Conservation (phyloP, 73 alveolate species). For the Uronychia binucleata region DNA sequence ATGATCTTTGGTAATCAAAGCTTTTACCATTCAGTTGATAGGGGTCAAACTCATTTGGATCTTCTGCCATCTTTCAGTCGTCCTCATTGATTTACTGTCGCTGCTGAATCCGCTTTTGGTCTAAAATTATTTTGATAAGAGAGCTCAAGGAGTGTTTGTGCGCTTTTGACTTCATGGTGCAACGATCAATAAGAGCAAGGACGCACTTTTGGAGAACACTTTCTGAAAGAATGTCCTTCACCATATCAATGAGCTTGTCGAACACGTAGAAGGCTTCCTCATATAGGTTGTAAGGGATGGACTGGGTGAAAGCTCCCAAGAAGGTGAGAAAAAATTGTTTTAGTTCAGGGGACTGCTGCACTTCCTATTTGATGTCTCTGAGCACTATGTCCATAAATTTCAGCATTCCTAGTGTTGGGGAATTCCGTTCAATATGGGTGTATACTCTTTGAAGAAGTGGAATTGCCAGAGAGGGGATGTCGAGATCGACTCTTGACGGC, state of each 20-base stretch:
- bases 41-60: neutral
- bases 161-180: slow-evolving; percentile 33
- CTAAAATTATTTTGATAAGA: slow-evolving; percentile 37
- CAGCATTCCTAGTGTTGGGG: slow-evolving; percentile 58
- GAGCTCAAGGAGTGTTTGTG: slow-evolving; percentile 18
- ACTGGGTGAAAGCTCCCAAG: slow-evolving; percentile 7
- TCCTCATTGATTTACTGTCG: neutral
- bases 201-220: neutral
- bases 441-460: slow-evolving; percentile 50
- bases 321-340: slow-evolving; percentile 1
- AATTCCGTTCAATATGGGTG: slow-evolving; percentile 20
- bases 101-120: slow-evolving; percentile 5
- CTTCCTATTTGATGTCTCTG: slow-evolving; percentile 36
- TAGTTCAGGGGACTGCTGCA: neutral
- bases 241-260: slow-evolving; percentile 33
- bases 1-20: neutral
- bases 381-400: slow-evolving; percentile 56
- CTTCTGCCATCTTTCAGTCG: neutral
- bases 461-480: slow-evolving; percentile 31
- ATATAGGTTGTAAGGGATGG: slow-evolving; percentile 48
- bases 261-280: slow-evolving; percentile 60
- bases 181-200: slow-evolving; percentile 7
- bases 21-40: neutral
- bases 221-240: neutral
- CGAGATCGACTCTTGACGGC: slow-evolving; percentile 55